A percentile compares a stretch with the other conserved stretches of the same genome.
These are phyloP conservation scores for Calocybe gangraenosa DNA, from an alignment of 768 basidiomycete species.

Conservation along the genomic window DNA sequence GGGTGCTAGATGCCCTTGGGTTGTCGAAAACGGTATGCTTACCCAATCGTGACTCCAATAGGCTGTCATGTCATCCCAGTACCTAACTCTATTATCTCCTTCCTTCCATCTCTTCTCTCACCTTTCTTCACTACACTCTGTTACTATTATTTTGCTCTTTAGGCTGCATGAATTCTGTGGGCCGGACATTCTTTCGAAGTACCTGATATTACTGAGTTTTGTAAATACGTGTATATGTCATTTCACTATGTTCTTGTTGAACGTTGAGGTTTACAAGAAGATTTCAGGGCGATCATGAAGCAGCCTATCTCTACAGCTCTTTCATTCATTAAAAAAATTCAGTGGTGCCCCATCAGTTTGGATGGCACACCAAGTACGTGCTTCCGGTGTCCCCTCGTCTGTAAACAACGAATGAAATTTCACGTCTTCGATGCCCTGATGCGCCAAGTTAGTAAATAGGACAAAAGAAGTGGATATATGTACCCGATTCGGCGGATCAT, in stretches of 20 bases:
- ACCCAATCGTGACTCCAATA: no score
- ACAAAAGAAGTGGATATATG: conserved; percentile 14
- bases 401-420: conserved; percentile 71
- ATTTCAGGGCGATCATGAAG: no score
- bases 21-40: conserved; percentile 6
- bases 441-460: conserved; percentile 7
- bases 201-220: conserved; percentile 8
- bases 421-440: conserved; percentile 61
- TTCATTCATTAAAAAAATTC: conserved; percentile 66
- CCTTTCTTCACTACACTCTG: conserved; percentile 16
- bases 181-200: conserved; percentile 12
- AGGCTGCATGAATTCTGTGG: conserved; percentile 13
- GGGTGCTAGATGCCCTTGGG: conserved; percentile 4
- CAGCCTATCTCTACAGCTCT: not conserved
- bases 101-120: not conserved
- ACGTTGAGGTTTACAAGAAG: no score
- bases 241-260: not conserved
- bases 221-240: conserved; percentile 9
- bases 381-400: conserved; percentile 44
- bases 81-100: no score
- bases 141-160: conserved; percentile 12
- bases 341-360: conserved; percentile 55
- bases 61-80: no score
- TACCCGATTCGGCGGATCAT: conserved; percentile 72
- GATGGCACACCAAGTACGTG: conserved; percentile 61